These are phyloP conservation scores for Begonia masoniana DNA, from an alignment of 306 rosid species.

Conservation along the genomic window DNA sequence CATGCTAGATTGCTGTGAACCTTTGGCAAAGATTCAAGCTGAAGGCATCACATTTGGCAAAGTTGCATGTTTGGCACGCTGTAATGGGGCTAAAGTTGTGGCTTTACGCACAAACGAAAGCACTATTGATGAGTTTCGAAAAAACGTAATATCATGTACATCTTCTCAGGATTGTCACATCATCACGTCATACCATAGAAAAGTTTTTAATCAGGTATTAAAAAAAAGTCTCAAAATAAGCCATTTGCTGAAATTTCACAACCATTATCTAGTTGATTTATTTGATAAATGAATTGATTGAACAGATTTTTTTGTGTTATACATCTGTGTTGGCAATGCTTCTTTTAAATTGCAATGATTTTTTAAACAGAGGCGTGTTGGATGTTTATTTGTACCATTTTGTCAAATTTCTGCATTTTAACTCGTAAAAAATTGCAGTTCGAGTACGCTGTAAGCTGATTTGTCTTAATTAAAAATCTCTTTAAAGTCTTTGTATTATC, in stretches of 20 bases:
- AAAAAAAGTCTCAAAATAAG: neutral
- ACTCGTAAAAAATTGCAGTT: no score
- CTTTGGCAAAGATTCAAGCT: constrained; percentile 44
- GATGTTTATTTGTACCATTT: no score
- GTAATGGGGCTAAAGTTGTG: constrained; percentile 72
- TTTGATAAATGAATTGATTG: neutral
- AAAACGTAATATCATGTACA: constrained; percentile 30
- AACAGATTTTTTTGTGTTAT: no score
- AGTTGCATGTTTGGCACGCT: constrained; percentile 82
- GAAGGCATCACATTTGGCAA: constrained; percentile 86
- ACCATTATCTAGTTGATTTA: no score
- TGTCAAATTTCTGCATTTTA: no score
- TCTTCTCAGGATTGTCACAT: constrained; percentile 51
- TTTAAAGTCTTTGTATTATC: no score
- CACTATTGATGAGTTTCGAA: constrained; percentile 47
- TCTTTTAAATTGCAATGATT: no score
- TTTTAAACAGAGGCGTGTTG: no score
- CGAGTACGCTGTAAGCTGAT: no score
- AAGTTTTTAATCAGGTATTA: constrained; percentile 54
- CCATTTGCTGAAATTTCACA: no score
- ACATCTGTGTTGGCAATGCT: no score
- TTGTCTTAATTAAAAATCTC: no score
- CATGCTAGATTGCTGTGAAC: constrained; percentile 91
- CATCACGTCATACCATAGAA: constrained; percentile 62
- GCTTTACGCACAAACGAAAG: constrained; percentile 46